Conservation (phyloP, 352 stramenopile genomes). For the Phytophthora fragariaefolia region DNA sequence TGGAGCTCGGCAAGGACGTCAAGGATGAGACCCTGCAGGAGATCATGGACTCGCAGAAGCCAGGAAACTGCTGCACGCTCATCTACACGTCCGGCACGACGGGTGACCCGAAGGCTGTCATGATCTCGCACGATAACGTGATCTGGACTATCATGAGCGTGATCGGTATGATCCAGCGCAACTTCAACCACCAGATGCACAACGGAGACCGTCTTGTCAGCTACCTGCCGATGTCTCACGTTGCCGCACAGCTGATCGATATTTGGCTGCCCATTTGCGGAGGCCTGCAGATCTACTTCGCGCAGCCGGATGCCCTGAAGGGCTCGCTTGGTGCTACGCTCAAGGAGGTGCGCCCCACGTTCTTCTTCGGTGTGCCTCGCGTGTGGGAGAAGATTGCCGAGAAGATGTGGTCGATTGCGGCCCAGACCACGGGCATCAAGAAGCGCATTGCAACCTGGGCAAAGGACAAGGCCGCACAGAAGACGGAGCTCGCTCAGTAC, state of each 20-base stretch:
- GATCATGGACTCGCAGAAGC: constrained; percentile 80
- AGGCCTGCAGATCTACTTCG: constrained; percentile 87
- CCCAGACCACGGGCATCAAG: constrained; percentile 91
- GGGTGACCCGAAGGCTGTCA: constrained; percentile 95
- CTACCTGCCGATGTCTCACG: constrained; percentile 91
- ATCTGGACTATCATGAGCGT: constrained; percentile 83
- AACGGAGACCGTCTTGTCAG: constrained; percentile 82
- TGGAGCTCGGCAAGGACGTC: constrained; percentile 74
- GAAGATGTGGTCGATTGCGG: constrained; percentile 88
- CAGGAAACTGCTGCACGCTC: constrained; percentile 89
- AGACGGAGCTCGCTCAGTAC: constrained; percentile 86
- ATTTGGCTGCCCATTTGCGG: constrained; percentile 77
- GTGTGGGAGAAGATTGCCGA: constrained; percentile 95
- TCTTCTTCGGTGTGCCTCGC: constrained; percentile 92
- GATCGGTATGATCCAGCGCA: constrained; percentile 63
- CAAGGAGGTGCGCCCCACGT: constrained; percentile 86
- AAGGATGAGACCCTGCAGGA: constrained; percentile 69
- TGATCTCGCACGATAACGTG: constrained; percentile 97
- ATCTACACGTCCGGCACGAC: constrained; percentile 97
- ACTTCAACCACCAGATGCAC: constrained; percentile 62
- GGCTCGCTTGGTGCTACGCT: constrained; percentile 86
- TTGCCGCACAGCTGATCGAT: constrained; percentile 90
- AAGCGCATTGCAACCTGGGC: constrained; percentile 92
- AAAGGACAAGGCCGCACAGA: constrained; percentile 85
- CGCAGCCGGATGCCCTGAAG: constrained; percentile 91